A percentile compares a stretch with the other conserved stretches of the same genome.
phyloP scores from a whole-genome alignment of 352 stramenopile genomes.

The Globisporangium emineosum region DNA sequence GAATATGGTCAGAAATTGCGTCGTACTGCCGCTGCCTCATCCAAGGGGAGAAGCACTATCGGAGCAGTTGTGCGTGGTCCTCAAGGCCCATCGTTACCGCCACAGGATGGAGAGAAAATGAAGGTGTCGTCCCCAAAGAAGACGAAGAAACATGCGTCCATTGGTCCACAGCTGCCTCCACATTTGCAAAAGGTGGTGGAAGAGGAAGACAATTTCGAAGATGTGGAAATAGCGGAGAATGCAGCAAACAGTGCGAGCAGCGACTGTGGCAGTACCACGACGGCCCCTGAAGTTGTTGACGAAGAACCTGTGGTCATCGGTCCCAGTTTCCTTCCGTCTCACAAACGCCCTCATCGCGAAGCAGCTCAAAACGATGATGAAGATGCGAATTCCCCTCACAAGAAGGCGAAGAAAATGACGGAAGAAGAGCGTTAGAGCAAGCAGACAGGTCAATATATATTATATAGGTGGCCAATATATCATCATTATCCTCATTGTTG shows the following conservation, averaged over 20 bases:
- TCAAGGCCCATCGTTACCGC: conserved; percentile 12
- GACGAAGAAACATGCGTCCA: conserved; percentile 22
- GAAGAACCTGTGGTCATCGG: conserved; percentile 1
- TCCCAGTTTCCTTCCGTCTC: conserved; percentile 5
- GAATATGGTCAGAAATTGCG: conserved; percentile 49
- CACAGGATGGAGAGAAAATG: neutral
- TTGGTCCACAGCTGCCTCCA: conserved; percentile 60
- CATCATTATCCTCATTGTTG: neutral
- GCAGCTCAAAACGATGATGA: neutral
- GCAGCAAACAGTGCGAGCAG: neutral
- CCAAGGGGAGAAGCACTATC: conserved; percentile 4
- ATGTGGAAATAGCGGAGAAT: neutral
- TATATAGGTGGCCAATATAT: conserved; percentile 6
- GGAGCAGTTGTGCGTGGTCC: conserved; percentile 10
- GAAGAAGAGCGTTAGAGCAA: neutral
- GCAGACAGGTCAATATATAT: conserved; percentile 7
- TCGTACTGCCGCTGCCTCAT: conserved; percentile 16
- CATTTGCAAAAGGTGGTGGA: conserved; percentile 20
- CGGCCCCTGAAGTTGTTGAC: neutral
- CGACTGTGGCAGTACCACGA: neutral
- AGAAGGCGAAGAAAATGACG: conserved; percentile 3
- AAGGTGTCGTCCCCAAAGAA: neutral
- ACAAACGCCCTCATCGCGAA: conserved; percentile 10
- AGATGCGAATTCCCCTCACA: neutral
- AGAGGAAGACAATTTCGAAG: neutral